Percentiles rank a stretch among this genome's conserved stretches.
These are phyloP conservation scores for Thamnidium elegans DNA, from an alignment of 192 early-diverging fungal species.

Conservation along the genomic window DNA sequence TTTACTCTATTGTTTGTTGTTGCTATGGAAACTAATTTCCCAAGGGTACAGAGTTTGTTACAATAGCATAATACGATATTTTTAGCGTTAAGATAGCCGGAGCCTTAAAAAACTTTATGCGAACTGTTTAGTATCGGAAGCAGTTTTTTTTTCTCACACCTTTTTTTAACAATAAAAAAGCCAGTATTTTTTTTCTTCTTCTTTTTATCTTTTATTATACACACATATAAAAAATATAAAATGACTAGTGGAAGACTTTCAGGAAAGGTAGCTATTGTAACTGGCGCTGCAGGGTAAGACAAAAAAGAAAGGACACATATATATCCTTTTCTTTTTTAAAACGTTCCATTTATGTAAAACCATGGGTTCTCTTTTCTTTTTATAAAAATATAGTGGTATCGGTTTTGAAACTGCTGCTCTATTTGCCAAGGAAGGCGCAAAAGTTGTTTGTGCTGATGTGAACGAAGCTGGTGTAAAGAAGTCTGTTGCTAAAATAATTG, in stretches of 20 bases:
- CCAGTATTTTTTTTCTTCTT: not conserved
- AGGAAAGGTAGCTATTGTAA: slow-evolving; percentile 78
- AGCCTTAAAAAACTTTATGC: no score
- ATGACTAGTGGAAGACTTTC: slow-evolving; percentile 22
- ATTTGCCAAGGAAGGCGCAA: slow-evolving; percentile 76
- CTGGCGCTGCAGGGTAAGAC: slow-evolving; percentile 72
- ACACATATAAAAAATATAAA: not conserved
- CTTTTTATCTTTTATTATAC: not conserved
- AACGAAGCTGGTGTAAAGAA: slow-evolving; percentile 57
- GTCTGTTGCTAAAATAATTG: slow-evolving; percentile 52
- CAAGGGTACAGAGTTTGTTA: no score
- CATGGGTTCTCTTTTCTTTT: not conserved
- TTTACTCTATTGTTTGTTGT: no score
- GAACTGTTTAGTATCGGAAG: no score
- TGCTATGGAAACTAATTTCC: no score
- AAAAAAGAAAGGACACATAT: not conserved
- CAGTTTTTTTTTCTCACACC: no score
- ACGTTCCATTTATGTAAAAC: not conserved
- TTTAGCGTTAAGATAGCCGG: no score
- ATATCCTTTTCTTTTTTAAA: not conserved
- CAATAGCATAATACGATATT: no score
- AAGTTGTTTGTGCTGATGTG: slow-evolving; percentile 76
- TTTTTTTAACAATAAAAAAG: no score
- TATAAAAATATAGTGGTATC: slow-evolving; percentile 59
- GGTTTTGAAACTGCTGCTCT: slow-evolving; percentile 71